These are phyloP conservation scores for Ustilago hordei DNA, from an alignment of 1,284 basidiomycete genomes.

Conservation along the genomic window DNA sequence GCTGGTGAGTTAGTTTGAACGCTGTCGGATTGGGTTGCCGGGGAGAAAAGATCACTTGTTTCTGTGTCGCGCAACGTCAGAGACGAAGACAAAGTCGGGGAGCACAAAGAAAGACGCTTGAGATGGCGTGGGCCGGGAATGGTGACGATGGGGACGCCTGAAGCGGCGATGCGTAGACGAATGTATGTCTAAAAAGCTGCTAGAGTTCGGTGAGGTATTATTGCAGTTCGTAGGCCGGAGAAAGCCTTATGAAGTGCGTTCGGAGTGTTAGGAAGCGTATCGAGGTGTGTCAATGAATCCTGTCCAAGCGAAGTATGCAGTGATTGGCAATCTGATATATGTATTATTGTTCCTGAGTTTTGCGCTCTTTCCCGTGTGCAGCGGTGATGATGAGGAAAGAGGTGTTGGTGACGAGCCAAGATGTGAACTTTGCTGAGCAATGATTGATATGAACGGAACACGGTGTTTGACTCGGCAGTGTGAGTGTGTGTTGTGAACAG, in stretches of 20 bases:
- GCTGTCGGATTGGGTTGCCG: slow-evolving; percentile 8
- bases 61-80: slow-evolving; percentile 18
- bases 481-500: background rate
- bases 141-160: slow-evolving; percentile 15
- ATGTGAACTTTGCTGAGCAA: background rate
- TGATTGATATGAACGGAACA: background rate
- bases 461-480: slow-evolving; percentile 24
- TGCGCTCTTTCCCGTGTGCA: background rate
- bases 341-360: too few species aligned
- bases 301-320: too few species aligned
- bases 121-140: slow-evolving; percentile 51
- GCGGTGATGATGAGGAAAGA: background rate
- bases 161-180: slow-evolving; percentile 10
- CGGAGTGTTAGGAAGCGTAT: background rate
- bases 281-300: background rate
- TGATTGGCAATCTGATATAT: too few species aligned
- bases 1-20: background rate
- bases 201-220: background rate
- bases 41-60: slow-evolving; percentile 32
- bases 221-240: background rate
- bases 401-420: slow-evolving; percentile 3
- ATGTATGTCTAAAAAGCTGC: background rate
- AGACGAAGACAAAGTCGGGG: slow-evolving; percentile 34
- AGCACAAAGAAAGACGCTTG: slow-evolving; percentile 50
- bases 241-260: background rate